Percentiles rank a stretch among this genome's conserved stretches.
These are phyloP conservation scores for Sclerotinia minor DNA, from an alignment of 2,329 filamentous ascomycete genomes.

Conservation along the genomic window DNA sequence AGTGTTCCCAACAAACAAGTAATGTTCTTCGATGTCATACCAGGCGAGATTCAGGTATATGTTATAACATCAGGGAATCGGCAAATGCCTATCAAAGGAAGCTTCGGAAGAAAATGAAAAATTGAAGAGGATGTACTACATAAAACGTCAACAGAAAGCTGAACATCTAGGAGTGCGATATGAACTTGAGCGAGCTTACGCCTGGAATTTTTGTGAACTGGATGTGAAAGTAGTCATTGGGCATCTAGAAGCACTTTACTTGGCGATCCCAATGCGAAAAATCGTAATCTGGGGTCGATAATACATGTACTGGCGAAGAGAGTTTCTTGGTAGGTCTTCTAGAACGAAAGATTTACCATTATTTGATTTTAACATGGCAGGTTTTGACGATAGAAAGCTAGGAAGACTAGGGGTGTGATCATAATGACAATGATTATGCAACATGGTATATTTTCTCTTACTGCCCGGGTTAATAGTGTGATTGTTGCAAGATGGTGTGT, in stretches of 20 bases:
- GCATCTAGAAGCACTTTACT: conserved; percentile 40
- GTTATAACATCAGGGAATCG: neutral
- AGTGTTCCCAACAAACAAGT: conserved; percentile 50
- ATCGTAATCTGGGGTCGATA: conserved; percentile 44
- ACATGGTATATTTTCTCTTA: conserved; percentile 44
- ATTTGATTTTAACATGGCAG: conserved; percentile 42
- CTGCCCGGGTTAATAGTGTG: conserved; percentile 44
- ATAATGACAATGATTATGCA: conserved; percentile 51
- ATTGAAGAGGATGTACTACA: neutral
- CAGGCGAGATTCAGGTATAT: conserved; percentile 16
- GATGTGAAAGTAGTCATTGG: conserved; percentile 41
- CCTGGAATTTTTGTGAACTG: conserved; percentile 49
- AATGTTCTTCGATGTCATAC: conserved; percentile 42
- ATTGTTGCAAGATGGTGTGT: conserved; percentile 41
- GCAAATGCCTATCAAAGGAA: neutral
- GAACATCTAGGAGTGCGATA: neutral
- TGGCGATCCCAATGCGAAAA: conserved; percentile 47
- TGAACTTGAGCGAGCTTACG: conserved; percentile 48
- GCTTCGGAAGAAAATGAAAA: neutral
- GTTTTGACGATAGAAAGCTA: conserved; percentile 31
- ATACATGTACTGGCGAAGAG: conserved; percentile 45
- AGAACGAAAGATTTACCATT: conserved; percentile 46
- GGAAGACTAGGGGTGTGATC: conserved; percentile 44
- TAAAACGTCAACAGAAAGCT: neutral
- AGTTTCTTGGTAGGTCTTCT: conserved; percentile 44